Base-by-base conservation (phyloP, 306 rosid species). In the Lotus japonicus region DNA sequence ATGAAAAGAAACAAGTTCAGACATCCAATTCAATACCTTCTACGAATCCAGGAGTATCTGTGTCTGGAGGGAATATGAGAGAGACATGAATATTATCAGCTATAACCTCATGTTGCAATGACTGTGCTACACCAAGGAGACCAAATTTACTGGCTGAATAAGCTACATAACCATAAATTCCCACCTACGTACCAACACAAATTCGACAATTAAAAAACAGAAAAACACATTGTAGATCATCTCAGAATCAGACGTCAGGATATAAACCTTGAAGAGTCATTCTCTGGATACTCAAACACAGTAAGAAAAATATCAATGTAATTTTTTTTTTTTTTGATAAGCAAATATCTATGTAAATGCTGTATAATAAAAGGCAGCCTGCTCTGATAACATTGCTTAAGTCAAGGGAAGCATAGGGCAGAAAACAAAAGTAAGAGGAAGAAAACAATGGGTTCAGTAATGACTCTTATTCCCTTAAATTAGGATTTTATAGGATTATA, bases 121-220 rank as follows among this genome's bases (percentile, higher is more conserved):
- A 82, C 67, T 90, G 95, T 5, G 94, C 98, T 64, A 92, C 80
- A 67, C 98, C 98, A 45, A 94, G 83, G 7, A 92, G 94, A 38
- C 87, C 98, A 79, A 94, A 90, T 71, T 90, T 94, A 77, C 90
- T 90, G 9, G 97, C 96, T 0, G 97, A 86, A 76, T 94, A 94
- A 16, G 94, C 98, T 7, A 87, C 85, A 72, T 94, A 94, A 13
- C 98, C 97, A 66, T 84, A 94, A 68, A 94, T 81, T 8, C 98
- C 98, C 48, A 88, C 98, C 97, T 90, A 60, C 10, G 65, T 8
- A 70, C 11, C 57, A 38, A 78, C 41, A 70, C 0, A 70, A 58
- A 65, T 18, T 74, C 70, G 56, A 71, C 5, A 59, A 6, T 70
- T 9, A 79, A 10, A 15, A 60, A 39, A 1, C n/a, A 46, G n/a